Conservation (phyloP, 306 rosid genomes). For the Datisca glomerata region DNA sequence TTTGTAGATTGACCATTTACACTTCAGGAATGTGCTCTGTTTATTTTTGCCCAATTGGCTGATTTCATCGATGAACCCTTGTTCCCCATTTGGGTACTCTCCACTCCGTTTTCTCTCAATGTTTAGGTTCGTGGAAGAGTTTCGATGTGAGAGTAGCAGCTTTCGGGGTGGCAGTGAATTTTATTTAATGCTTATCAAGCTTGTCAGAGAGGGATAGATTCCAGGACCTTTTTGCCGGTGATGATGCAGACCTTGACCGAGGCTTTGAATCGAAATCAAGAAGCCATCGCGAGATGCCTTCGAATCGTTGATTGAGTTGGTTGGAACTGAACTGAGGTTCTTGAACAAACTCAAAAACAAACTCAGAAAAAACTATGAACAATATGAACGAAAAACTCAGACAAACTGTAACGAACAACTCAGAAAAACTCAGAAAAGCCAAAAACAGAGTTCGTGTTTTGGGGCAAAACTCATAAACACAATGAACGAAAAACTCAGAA, state of each 20-base stretch:
- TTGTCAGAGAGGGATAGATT: slow-evolving; percentile 74
- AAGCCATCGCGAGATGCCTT: slow-evolving; percentile 90
- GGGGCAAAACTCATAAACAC: no score
- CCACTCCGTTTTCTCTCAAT: slow-evolving; percentile 69
- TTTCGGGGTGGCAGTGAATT: slow-evolving; percentile 78
- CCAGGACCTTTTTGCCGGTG: slow-evolving; percentile 82
- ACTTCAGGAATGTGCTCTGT: slow-evolving; percentile 73
- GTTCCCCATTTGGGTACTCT: slow-evolving; percentile 65
- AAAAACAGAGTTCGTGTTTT: no score
- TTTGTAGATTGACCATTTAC: no score
- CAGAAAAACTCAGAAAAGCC: no score
- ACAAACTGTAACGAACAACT: no score
- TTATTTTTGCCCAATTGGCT: slow-evolving; percentile 87
- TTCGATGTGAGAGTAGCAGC: slow-evolving; percentile 84
- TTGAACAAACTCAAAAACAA: no score
- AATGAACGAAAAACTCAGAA: no score
- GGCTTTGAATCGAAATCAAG: slow-evolving; percentile 74
- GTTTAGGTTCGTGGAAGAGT: slow-evolving; percentile 30
- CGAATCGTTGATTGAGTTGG: slow-evolving; percentile 78
- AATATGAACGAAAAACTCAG: no score
- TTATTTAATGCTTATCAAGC: slow-evolving; percentile 75
- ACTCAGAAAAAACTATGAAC: no score
- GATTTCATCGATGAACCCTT: slow-evolving; percentile 79
- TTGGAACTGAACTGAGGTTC: slow-evolving; percentile 84
- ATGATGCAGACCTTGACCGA: slow-evolving; percentile 86